Base-by-base conservation (phyloP, 2,329 filamentous ascomycete genomes). In the Penicillium decumbens region DNA sequence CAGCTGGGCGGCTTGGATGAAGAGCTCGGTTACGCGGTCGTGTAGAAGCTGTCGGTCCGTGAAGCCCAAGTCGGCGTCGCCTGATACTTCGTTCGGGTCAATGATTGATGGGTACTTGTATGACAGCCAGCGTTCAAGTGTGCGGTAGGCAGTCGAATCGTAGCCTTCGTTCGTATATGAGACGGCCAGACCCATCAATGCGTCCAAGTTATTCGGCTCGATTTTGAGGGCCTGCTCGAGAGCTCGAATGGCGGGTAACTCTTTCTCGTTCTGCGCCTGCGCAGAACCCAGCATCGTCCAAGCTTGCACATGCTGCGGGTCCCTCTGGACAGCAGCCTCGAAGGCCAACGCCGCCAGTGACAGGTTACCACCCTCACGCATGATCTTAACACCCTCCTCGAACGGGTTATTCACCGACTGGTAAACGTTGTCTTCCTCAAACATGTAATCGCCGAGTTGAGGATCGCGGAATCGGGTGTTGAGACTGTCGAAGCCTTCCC, bases 81-180 rank as follows among this genome's bases (percentile, higher is more conserved):
- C 82, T 3, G 88, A 87, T 13, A 95, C 74, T 30, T 89, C 80
- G 43, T 82, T 80, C 10, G 84, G 85, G 43, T 88, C 75, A 62
- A 90, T 83, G 55, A 98, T 83, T 30, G 83, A 77, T 6, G 93
- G 91, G 72, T 98, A 98, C 72, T 95, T 95, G 63, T 88, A 83
- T n/a, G 89, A 89, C 27, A 98, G 80, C 93, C 93, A 98, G 57
- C 92, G 88, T 74, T 98, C 93, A 12, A 98, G 80, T 8, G 92
- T 97, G 47, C 92, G 84, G 77, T 97, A 98, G 41, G 93, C 92
- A 18, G 91, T 95, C 65, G 88, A 92, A 72, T 98, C 93, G 73
- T 97, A 98, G 55, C 92, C 93, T 74, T 98, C 93, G 73, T 98
- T 98, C 41, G 93, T 98, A 72, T 98, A 98, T 4, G 89, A 95